phyloP scores from a whole-genome alignment of 768 basidiomycete species.

The Mycena rosella region DNA sequence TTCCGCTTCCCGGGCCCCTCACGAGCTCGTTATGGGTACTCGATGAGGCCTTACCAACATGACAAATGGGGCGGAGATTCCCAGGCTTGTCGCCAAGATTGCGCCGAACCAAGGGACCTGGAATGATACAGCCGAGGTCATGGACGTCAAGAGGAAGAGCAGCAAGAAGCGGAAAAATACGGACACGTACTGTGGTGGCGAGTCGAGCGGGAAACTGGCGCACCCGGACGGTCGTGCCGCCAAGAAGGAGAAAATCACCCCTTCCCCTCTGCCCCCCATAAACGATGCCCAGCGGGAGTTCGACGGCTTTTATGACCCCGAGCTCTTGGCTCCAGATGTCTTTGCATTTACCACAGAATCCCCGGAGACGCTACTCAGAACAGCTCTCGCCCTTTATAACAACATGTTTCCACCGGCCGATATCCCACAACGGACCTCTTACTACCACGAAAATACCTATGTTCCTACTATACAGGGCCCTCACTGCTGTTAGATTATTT shows the following conservation, averaged over 20 bases:
- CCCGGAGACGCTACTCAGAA: not conserved
- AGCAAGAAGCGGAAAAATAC: conserved; percentile 1
- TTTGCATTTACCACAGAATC: not conserved
- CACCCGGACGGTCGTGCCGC: no score
- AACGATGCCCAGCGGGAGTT: not conserved
- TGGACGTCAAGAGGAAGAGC: conserved; percentile 1
- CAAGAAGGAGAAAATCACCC: no score
- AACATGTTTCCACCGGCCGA: not conserved
- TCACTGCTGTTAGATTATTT: not conserved
- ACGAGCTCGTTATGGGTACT: not conserved
- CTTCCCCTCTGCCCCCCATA: no score
- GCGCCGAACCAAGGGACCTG: not conserved
- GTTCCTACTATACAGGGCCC: not conserved
- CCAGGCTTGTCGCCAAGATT: not conserved
- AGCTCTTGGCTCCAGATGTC: not conserved
- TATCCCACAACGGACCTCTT: not conserved
- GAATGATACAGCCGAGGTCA: conserved; percentile 6
- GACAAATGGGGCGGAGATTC: conserved; percentile 6
- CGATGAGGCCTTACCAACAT: not conserved
- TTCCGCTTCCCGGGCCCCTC: not conserved
- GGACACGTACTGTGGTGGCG: not conserved
- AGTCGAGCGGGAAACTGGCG: conserved; percentile 9
- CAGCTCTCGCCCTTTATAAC: not conserved
- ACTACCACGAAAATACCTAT: not conserved
- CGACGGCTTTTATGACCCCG: not conserved